Percentiles rank a stretch among this genome's conserved stretches.
phyloP scores from a whole-genome alignment of 768 basidiomycete genomes.

The Dictyophora rubrovolvata region DNA sequence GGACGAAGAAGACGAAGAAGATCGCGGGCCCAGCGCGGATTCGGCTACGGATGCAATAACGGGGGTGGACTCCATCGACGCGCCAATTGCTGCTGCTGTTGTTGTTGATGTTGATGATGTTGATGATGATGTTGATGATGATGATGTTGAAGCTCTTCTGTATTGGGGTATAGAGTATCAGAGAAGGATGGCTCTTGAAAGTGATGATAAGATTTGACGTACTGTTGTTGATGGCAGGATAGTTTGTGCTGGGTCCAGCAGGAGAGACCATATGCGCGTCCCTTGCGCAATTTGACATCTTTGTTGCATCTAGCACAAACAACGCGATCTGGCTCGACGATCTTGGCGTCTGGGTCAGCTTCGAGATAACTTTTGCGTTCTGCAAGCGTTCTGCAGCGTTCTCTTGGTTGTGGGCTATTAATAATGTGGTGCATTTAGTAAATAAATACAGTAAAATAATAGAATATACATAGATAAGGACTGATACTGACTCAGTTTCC shows the following conservation, averaged over 20 bases:
- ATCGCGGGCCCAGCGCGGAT: neutral
- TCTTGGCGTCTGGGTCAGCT: constrained; percentile 41
- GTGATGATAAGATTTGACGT: neutral
- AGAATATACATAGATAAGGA: too few relatives aligned
- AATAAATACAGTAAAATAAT: constrained; percentile 8
- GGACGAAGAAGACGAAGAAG: neutral
- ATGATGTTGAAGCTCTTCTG: too few relatives aligned
- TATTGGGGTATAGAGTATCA: too few relatives aligned
- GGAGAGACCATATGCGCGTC: constrained; percentile 8
- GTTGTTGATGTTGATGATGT: neutral
- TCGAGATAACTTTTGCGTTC: constrained; percentile 45
- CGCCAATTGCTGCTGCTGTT: neutral
- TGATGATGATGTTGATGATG: neutral
- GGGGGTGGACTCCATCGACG: neutral
- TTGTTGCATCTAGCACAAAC: constrained; percentile 52
- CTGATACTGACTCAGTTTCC: constrained; percentile 22
- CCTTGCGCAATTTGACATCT: constrained; percentile 56
- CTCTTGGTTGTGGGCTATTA: constrained; percentile 1
- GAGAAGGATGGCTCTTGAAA: too few relatives aligned
- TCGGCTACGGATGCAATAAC: neutral
- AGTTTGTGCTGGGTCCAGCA: constrained; percentile 5
- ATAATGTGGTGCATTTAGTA: neutral
- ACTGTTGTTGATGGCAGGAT: neutral
- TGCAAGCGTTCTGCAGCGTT: constrained; percentile 12
- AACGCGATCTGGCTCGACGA: constrained; percentile 39